phyloP scores from a whole-genome alignment of 2,329 filamentous ascomycete species.

The Emericellopsis atlantica region DNA sequence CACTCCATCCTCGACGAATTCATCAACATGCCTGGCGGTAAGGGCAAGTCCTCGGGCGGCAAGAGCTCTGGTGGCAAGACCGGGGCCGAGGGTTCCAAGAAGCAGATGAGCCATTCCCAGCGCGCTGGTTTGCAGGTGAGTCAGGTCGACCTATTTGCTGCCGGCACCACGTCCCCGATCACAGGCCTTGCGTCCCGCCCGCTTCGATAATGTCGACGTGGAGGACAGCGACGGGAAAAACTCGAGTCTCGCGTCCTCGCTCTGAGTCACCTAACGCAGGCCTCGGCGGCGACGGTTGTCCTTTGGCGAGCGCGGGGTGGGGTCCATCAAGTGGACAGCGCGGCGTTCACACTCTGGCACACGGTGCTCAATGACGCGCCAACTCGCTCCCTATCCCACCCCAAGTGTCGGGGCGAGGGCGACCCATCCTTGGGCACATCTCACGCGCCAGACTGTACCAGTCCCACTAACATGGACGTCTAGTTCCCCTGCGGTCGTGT shows the following conservation, averaged over 20 bases:
- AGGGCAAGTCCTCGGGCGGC: constrained; percentile 84
- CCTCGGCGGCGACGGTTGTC: no score
- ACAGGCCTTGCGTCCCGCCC: background rate
- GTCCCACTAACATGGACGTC: background rate
- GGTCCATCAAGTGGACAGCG: no score
- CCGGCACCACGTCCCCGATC: background rate
- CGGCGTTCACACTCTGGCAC: no score
- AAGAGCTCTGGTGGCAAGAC: constrained; percentile 77
- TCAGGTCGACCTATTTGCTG: constrained; percentile 9
- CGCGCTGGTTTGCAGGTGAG: constrained; percentile 92
- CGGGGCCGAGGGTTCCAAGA: constrained; percentile 55
- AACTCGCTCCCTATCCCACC: no score
- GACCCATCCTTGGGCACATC: no score
- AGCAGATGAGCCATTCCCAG: constrained; percentile 90
- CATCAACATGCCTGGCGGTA: constrained; percentile 62
- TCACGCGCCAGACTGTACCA: no score
- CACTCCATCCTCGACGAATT: constrained; percentile 2
- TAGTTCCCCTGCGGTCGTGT: constrained; percentile 99
- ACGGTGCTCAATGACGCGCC: no score
- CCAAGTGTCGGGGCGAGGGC: no score
- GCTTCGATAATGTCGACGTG: background rate
- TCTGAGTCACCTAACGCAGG: no score
- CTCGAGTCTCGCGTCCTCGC: no score
- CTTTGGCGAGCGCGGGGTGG: no score
- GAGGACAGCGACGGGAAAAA: no score